Percentiles rank a stretch among this genome's conserved stretches.
phyloP scores from a whole-genome alignment of 139 green algal genomes.

The Desmodesmus armatus region DNA sequence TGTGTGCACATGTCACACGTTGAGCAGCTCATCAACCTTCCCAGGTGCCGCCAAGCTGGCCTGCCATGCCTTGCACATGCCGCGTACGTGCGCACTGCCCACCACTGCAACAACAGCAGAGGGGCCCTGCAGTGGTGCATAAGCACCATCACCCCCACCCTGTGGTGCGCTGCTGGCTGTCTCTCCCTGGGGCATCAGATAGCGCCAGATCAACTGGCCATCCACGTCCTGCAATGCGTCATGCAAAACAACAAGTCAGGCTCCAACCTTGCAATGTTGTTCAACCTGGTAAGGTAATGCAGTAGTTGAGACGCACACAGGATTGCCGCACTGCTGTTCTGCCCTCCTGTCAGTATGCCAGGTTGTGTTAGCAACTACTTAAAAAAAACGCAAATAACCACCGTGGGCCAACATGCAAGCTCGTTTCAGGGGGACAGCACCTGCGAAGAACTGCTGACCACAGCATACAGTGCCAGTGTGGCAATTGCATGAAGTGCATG shows the following conservation, averaged over 20 bases:
- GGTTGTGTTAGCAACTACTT: neutral
- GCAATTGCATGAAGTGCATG: neutral
- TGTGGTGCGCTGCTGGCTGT: constrained; percentile 51
- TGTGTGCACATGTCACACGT: too few relatives aligned
- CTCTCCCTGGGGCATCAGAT: constrained; percentile 70
- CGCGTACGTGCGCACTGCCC: constrained; percentile 86
- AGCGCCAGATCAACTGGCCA: constrained; percentile 68
- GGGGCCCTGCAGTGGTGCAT: constrained; percentile 45
- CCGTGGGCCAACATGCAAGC: neutral
- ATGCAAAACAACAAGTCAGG: constrained; percentile 60
- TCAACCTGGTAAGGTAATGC: neutral
- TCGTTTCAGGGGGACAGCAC: neutral
- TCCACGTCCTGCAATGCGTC: constrained; percentile 38
- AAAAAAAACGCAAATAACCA: neutral
- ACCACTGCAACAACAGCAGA: constrained; percentile 82
- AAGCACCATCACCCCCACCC: constrained; percentile 72
- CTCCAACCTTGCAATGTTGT: constrained; percentile 29
- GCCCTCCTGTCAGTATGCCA: neutral
- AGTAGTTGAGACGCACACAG: neutral
- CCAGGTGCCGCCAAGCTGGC: constrained; percentile 37
- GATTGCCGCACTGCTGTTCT: too few relatives aligned
- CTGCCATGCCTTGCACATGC: constrained; percentile 78
- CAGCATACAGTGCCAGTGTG: neutral
- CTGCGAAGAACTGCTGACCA: neutral
- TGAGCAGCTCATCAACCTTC: constrained; percentile 40